Evolutionary conservation across 2,329 filamentous ascomycete genomes (phyloP), one percentile per base, ranked within the genome.

Genomic region (Byssoonygena ceratinophila): DNA sequence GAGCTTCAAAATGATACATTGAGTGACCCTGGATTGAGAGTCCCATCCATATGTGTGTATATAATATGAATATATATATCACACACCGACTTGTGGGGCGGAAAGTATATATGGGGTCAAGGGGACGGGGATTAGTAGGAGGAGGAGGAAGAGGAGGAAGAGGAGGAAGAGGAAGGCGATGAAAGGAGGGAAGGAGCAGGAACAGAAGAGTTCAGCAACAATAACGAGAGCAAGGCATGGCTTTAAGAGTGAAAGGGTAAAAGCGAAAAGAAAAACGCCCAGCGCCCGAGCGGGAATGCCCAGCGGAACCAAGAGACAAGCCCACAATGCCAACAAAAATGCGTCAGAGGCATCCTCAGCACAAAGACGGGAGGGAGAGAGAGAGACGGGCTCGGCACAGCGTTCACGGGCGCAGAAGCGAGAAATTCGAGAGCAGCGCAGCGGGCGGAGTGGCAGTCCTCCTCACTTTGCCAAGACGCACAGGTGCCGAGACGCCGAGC

Each of bases 401-500:
- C 6, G n/a, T 22, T 20, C 43, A 34, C 14, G n/a, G 43, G 44
- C 44, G 5, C 23, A 12, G 8, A 23, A 22, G 44, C 44, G 44
- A 32, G 25, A 34, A 46, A 46, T 16, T 9, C 23, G 27, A n/a
- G 31, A 47, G 45, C 45, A 37, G 45, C 31, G 45, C 48, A 8
- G 47, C 36, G 41, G 52, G 48, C 49, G 54, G 47, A 48, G 55
- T 54, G 59, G 59, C 59, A 58, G 60, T 59, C 54, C 58, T 59
- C 55, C 52, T 59, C 60, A 58, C 58, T 60, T 56, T 55, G 58
- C 60, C 48, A 43, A 51, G 37, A 25, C 9, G 29, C 40, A 34
- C 61, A 60, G 60, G 31, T 55, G 62, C 62, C 62, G 59, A 64
- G 62, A 59, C 60, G 62, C 62, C 62, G 57, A 64, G 61, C 55